These are phyloP conservation scores for Penicillium cinerascens DNA, from an alignment of 495 filamentous ascomycete species.

Conservation along the genomic window DNA sequence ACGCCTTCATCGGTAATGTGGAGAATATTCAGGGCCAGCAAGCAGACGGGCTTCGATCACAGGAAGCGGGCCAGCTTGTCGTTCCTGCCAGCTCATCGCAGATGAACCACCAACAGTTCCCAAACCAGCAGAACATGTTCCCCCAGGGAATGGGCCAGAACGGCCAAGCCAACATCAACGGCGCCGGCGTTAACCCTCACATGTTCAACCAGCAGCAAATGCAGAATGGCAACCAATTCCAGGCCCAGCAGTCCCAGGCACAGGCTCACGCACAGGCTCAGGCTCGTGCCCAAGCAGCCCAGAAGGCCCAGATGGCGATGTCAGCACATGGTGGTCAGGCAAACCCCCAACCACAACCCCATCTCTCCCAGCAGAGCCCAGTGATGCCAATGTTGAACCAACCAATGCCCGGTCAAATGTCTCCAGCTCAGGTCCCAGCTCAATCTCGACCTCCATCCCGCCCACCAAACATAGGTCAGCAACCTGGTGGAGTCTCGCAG, in stretches of 20 bases:
- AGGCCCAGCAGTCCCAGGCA: conserved; percentile 36
- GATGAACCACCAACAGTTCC: conserved; percentile 40
- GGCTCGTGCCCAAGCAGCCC: conserved; percentile 41
- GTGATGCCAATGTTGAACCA: conserved; percentile 60
- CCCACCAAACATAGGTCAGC: conserved; percentile 32
- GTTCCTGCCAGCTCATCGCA: conserved; percentile 61
- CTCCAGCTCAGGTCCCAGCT: conserved; percentile 36
- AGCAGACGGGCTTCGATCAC: conserved; percentile 57
- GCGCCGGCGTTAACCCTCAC: conserved; percentile 38
- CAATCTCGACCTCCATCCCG: conserved; percentile 40
- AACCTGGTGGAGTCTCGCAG: conserved; percentile 28
- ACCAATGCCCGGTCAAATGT: conserved; percentile 50
- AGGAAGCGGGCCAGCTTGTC: conserved; percentile 62
- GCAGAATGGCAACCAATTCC: conserved; percentile 33
- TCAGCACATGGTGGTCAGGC: conserved; percentile 36
- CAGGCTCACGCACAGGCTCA: conserved; percentile 41
- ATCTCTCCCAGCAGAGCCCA: conserved; percentile 48
- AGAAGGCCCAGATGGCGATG: conserved; percentile 50
- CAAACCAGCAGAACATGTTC: conserved; percentile 37
- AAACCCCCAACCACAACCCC: conserved; percentile 33
- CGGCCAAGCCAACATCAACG: conserved; percentile 38
- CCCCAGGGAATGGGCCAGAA: conserved; percentile 34
- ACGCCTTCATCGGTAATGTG: conserved; percentile 48
- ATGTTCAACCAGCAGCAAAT: conserved; percentile 42
- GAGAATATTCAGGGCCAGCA: conserved; percentile 59